Evolutionary conservation across 495 filamentous ascomycete species (phyloP).

Genomic region (Penicillium goetzii): DNA sequence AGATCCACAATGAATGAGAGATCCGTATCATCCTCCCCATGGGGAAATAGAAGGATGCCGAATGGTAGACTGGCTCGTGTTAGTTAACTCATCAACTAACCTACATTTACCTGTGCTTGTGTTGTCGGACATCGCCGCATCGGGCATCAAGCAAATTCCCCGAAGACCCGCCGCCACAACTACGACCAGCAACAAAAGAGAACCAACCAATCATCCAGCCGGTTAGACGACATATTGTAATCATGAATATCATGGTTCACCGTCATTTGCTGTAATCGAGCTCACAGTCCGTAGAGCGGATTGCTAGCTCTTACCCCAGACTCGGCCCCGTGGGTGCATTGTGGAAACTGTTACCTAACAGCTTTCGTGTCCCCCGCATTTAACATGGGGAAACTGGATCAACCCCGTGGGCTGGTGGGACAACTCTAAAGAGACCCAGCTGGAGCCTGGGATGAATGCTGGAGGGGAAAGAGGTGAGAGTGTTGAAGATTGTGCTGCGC

Average conservation of each 20-base stretch:
- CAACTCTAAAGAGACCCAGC: conserved; percentile 30
- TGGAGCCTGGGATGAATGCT: neutral
- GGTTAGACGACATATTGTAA: neutral
- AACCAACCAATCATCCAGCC: neutral
- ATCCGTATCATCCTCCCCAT: neutral
- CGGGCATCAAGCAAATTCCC: neutral
- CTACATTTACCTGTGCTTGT: too few relatives aligned
- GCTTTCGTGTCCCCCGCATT: conserved; percentile 35
- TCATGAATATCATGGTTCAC: neutral
- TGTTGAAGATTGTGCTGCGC: neutral
- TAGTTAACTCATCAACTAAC: neutral
- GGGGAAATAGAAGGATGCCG: neutral
- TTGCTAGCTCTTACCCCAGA: conserved; percentile 31
- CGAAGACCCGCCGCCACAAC: neutral
- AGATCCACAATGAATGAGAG: too few relatives aligned
- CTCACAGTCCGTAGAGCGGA: neutral
- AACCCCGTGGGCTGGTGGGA: conserved; percentile 13
- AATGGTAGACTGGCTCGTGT: neutral
- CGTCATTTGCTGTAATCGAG: neutral
- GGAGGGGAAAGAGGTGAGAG: neutral
- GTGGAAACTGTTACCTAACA: conserved; percentile 48
- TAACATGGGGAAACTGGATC: conserved; percentile 19
- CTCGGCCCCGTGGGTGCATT: conserved; percentile 6
- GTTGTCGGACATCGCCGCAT: too few relatives aligned
- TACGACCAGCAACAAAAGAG: neutral